Evolutionary conservation across 1,284 basidiomycete genomes (phyloP), one percentile per base, ranked within the genome.

Genomic region (Leccinum insolens): DNA sequence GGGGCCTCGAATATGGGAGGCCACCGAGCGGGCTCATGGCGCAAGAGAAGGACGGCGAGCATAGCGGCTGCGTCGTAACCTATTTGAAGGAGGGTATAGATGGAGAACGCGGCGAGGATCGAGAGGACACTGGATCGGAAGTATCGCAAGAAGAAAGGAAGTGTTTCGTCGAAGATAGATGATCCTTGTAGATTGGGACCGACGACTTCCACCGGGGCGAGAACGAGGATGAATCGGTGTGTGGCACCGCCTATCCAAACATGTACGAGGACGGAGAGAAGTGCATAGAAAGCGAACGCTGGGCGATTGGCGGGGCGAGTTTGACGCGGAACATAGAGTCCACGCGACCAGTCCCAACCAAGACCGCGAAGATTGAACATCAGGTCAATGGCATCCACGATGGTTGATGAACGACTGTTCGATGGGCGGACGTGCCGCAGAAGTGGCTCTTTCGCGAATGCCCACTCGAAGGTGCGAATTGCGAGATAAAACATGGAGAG

Each of bases 331-430:
- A 86, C 62, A 62, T 82, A 76, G 11, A 84, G 73, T 64, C 81
- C 78, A 37, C 75, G 71, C 2, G 73, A 75, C 74, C 74, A 76
- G 12, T 69, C 63, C 87, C 88, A 89, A n/a, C 85, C 86, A 52
- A 81, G 71, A 4, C 88, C 88, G n/a, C 88, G 85, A n/a, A 85
- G 70, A 68, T 83, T 86, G 68, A 74, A 77, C 15, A 69, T 71
- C 9, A 90, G 79, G 66, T 89, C 85, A 11, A 83, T 71, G 1
- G 83, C 81, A 69, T 89, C 83, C 44, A 78, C 66, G n/a, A 79
- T 65, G 25, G 37, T 46, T 15, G 70, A 75, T 5, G 67, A 58
- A 8, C 63, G 22, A 5, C 61, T 37, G 17, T 65, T 68, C 7
- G 44, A 31, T 20, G 67, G 65, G 31, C 66, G 66, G 41, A 67